Base-by-base conservation (phyloP, 83 land plant species). In the Thuja plicata region DNA sequence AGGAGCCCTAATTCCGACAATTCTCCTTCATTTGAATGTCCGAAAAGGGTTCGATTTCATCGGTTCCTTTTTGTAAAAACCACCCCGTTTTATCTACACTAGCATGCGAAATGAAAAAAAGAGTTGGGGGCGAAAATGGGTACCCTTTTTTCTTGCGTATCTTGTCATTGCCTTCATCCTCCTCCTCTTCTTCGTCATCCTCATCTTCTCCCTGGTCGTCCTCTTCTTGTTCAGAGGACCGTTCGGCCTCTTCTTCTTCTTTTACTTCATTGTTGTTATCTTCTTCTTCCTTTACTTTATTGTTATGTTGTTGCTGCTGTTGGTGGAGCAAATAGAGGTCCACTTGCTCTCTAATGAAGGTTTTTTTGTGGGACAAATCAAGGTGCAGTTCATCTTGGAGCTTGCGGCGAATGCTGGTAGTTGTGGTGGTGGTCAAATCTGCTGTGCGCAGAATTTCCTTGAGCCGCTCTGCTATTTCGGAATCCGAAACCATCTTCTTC, bases 361-460 rank as follows among this genome's bases (percentile, higher is more conserved):
- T 88, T 87, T 94, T 95, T 90, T 89, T 92, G 50, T 88, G 73
- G 74, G 95, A 85, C 54, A 95, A 89, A 88, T 95, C 94, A 40
- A 93, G 71, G 0, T 90, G 92, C 54, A 95, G 92, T 21, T 95
- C 94, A 81, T 91, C 91, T 90, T 95, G 94, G 66, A 95, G 87
- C 70, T 66, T 73, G 60, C 93, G 89, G 17, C 96, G 92, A 35
- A 94, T 90, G 84, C 84, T 91, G 27, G 91, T 77, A 35, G 94
- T 91, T 54, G 96, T 94, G n/a, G 96, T 94, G 43, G 95, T 94
- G 84, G 89, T 90, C 27, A 95, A 90, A 93, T 95, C 96, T 37
- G 96, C 92, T 7, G 86, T 88, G 32, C 87, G 50, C 21, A 95
- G 93, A 87, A 95, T 86, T 70, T 94, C 93, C 71, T 87, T 87